Base-by-base conservation (phyloP, 345 rosid genomes). In the Boechera stricta region DNA sequence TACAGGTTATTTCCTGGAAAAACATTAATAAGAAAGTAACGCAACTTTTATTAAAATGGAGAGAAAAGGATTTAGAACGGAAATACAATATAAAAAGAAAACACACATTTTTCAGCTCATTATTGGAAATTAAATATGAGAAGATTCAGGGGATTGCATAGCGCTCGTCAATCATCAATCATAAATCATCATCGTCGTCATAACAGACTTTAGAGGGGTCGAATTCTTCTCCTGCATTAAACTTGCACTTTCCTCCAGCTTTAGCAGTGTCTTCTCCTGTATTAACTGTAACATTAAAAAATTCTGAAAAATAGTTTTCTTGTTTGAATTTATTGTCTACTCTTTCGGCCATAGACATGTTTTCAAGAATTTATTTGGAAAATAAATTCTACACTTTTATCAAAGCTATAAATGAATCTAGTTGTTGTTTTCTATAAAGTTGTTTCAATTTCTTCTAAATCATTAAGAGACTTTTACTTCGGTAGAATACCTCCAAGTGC, bases 401-500 rank as follows among this genome's bases (percentile, higher is more conserved):
- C 7, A 35, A 35, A 35, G 5, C 1, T 35, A 5, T 0, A 38
- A 21, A 21, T 21, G 11, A 2, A 38, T 8, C 41, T 8, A 8
- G 44, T 39, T 9, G 1, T 10, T 39, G 6, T 4, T 11, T 42
- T 42, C 2, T 4, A 0, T 42, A 11, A 12, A 42, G 4, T 12
- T 1, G 47, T 39, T 42, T 41, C 15, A 0, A 0, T 10, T 42
- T 42, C 15, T 42, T 42, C 2, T 42, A 41, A 4, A 10, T 42
- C 47, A 42, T 12, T 11, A 28, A 26, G 13, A 52, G 32, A 24
- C 3, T 24, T 53, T 28, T 24, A 5, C 0, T 26, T 28, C 7
- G 58, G 58, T 26, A 26, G n/a, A 55, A 29, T 29, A 55, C 61
- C 61, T 56, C 61, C 61, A 29, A 56, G 21, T 56, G 61, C 61